Base-by-base conservation (phyloP, 2,329 filamentous ascomycete genomes). In the Macroventuria anomochaeta region DNA sequence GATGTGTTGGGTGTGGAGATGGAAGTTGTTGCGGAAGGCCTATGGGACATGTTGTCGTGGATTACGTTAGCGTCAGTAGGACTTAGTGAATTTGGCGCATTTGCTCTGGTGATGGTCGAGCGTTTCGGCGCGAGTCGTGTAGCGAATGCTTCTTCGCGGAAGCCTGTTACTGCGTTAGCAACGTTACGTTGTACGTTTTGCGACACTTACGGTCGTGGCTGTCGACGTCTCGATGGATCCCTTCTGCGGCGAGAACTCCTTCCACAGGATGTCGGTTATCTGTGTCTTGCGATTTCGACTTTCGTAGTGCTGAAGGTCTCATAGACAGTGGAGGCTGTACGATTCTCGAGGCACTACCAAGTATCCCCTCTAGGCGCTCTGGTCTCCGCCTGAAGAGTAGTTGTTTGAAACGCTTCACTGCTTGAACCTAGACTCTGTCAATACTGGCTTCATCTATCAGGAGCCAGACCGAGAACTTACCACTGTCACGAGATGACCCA, bases 351-450 rank as follows among this genome's bases (percentile, higher is more conserved):
- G 83, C 81, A 49, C 80, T 78, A 3, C 85, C 85, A 15, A 88
- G 77, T 26, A 87, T 83, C 36, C 82, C 83, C 55, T 85, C 81
- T 64, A 87, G 79, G 23, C 80, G 76, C 31, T 77, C 76, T 49
- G 83, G 77, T 63, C 82, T 79, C 55, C 81, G 82, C 51, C 80
- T 78, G 58, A 84, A 80, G 25, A 95, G 77, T 7, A 96, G 80
- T 43, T 83, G 79, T 72, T 96, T 97, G 80, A 97, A 97, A 53
- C 89, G 90, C 59, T 88, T 87, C 33, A 96, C 93, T 3, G 93
- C 95, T 84, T 91, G 95, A 81, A 97, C 89, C 88, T 91, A 23
- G 11, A 11, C 26, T 11, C 21, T 23, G 48, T 65, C 36, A 61
- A 51, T 11, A 40, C 29, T 23, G 21, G 5, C 2, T 33, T 20